These are phyloP conservation scores for Rhododendron ovatum DNA, from an alignment of 148 eudicot species.

Conservation along the genomic window DNA sequence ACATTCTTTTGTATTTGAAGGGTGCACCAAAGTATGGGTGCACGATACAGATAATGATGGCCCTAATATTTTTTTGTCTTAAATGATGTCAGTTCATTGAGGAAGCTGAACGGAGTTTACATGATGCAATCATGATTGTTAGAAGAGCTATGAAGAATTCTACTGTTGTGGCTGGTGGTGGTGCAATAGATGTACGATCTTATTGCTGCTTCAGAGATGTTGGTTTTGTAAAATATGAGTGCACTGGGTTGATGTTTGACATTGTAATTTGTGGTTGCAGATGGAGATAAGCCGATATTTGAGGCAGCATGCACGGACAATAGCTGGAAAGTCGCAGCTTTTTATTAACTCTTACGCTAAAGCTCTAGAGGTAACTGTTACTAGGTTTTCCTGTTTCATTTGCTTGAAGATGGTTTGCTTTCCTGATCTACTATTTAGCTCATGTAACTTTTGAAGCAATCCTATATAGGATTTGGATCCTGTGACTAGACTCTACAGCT, in stretches of 20 bases:
- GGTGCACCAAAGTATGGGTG: neutral
- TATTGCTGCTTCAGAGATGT: neutral
- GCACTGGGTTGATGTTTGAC: neutral
- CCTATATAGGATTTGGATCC: neutral
- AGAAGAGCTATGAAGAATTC: slow-evolving; percentile 96
- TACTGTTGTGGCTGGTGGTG: slow-evolving; percentile 99
- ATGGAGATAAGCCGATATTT: slow-evolving; percentile 93
- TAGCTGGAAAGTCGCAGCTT: slow-evolving; percentile 91
- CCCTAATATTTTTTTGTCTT: slow-evolving; percentile 5
- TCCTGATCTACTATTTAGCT: neutral
- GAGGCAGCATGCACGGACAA: slow-evolving; percentile 93
- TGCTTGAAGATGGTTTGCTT: neutral
- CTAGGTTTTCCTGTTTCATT: neutral
- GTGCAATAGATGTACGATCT: slow-evolving; percentile 88
- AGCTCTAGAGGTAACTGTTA: slow-evolving; percentile 81
- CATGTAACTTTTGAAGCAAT: neutral
- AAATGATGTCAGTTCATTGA: slow-evolving; percentile 73
- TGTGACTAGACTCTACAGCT: neutral
- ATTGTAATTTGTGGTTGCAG: slow-evolving; percentile 33
- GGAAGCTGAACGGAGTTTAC: slow-evolving; percentile 98
- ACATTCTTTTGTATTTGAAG: neutral
- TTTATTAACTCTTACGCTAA: slow-evolving; percentile 95
- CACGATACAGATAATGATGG: neutral
- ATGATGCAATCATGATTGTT: slow-evolving; percentile 99
- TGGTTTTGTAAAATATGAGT: neutral